Conservation (phyloP, 2,329 filamentous ascomycete species). For the Ceratocystis alfenasii region DNA sequence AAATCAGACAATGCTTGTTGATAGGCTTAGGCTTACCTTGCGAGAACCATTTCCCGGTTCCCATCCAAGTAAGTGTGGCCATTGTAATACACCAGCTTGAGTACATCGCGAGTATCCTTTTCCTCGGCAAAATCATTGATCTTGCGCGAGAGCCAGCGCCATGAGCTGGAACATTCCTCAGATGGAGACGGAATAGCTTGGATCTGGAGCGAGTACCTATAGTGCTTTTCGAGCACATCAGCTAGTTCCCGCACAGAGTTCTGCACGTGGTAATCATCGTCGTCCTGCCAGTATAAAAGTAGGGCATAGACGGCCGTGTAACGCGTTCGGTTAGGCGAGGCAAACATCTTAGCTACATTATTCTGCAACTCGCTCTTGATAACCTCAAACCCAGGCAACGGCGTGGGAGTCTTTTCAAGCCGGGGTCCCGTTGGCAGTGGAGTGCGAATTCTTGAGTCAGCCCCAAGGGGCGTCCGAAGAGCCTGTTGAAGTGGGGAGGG, state of each 20-base stretch:
- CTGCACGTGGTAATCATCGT: constrained; percentile 33
- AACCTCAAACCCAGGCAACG: constrained; percentile 39
- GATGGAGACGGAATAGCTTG: constrained; percentile 40
- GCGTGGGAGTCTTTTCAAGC: constrained; percentile 39
- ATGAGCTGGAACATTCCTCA: constrained; percentile 38
- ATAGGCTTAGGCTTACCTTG: constrained; percentile 35
- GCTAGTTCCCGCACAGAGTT: constrained; percentile 37
- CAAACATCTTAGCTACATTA: constrained; percentile 38
- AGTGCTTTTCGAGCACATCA: constrained; percentile 40
- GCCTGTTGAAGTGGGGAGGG: constrained; percentile 30
- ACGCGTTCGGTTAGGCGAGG: constrained; percentile 40
- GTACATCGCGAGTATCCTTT: constrained; percentile 42
- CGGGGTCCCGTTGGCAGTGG: constrained; percentile 45
- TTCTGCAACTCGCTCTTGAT: constrained; percentile 43
- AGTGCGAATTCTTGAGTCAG: constrained; percentile 42
- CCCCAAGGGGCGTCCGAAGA: constrained; percentile 32
- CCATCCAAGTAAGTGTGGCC: constrained; percentile 44
- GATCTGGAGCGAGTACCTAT: constrained; percentile 40
- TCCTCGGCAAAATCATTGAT: constrained; percentile 43
- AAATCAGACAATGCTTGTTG: constrained; percentile 4
- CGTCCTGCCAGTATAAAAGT: constrained; percentile 47
- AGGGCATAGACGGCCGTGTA: constrained; percentile 43
- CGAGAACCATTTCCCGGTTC: constrained; percentile 45
- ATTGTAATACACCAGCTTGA: constrained; percentile 49
- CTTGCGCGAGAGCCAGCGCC: constrained; percentile 42